Evolutionary conservation across 495 filamentous ascomycete species (phyloP), one percentile per base, ranked within the genome.

Genomic region (Penicillium pulvis): DNA sequence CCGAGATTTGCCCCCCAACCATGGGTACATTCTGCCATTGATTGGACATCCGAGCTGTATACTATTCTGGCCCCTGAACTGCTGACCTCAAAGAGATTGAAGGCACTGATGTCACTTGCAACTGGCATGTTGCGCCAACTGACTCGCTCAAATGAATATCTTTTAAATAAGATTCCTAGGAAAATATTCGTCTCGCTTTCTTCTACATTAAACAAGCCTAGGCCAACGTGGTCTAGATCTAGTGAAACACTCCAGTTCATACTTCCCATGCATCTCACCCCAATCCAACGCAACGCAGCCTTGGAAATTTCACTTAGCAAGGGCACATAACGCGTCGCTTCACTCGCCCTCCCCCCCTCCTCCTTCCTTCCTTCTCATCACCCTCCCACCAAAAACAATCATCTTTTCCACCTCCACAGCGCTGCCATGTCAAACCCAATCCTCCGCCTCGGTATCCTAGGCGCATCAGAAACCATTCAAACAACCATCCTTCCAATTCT

Each of bases 401-500:
- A 30, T 10, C n/a, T 17, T 30, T 16, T 49, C 6, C 26, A 10
- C 30, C 47, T 30, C 14, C 16, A n/a, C 12, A 28, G 2, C 26
- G 17, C 43, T 48, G 55, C 17, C 17, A 73, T 71, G 64, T 58
- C 62, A 6, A 62, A 64, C 55, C 57, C 58, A 24, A 35, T 60
- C 53, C 61, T 77, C 33, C 65, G 62, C 26, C 65, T 83, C 24
- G 81, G 81, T 26, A 75, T 84, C 48, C 68, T 84, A 39, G 78
- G 81, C 51, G 65, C 69, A 24, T 57, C 67, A 43, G 69, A 78
- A 42, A 70, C 81, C 17, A 69, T 81, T 42, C 77, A 83, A 68
- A 73, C 75, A 17, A 72, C 77, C 55, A 80, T 84, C 62, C 68
- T 85, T 12, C 80, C 81, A 23, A 71, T 68, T 17, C 67, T 86